Percentiles rank a stretch among this genome's conserved stretches.
Conservation (phyloP, 495 filamentous ascomycete genomes). For the Arthonia radiata region DNA sequence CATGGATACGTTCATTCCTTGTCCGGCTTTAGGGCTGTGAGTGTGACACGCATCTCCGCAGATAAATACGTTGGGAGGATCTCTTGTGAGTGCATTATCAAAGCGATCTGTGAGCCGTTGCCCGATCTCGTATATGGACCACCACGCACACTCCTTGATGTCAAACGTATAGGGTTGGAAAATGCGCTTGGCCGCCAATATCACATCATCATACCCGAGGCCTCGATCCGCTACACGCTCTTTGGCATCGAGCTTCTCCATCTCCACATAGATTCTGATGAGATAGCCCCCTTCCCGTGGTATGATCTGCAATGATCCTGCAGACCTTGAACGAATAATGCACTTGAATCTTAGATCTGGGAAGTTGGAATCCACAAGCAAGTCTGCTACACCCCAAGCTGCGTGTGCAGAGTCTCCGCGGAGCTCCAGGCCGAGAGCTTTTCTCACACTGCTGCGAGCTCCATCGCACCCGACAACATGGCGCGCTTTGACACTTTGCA, state of each 20-base stretch:
- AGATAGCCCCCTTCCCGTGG: constrained; percentile 36
- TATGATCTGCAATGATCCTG: constrained; percentile 33
- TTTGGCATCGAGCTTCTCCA: constrained; percentile 34
- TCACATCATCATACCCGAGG: too few species aligned
- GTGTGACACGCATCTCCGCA: constrained; percentile 14
- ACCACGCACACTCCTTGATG: constrained; percentile 27
- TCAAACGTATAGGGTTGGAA: constrained; percentile 30
- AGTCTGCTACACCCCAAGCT: constrained; percentile 69
- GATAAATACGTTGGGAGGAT: too few species aligned
- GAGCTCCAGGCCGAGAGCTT: constrained; percentile 43
- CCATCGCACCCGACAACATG: constrained; percentile 59
- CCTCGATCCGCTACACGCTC: too few species aligned
- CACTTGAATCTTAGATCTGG: constrained; percentile 42
- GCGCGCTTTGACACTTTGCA: constrained; percentile 34
- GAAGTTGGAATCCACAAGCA: constrained; percentile 49
- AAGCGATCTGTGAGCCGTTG: constrained; percentile 33
- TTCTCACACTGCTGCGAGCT: constrained; percentile 43
- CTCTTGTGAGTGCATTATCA: constrained; percentile 10
- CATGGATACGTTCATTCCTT: constrained; percentile 71
- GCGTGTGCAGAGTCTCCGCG: constrained; percentile 49
- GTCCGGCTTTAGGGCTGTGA: constrained; percentile 60
- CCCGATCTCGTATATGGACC: constrained; percentile 33
- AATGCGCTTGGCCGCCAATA: constrained; percentile 31
- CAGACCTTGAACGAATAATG: constrained; percentile 25
- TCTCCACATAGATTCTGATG: constrained; percentile 36